phyloP scores from a whole-genome alignment of 2,329 filamentous ascomycete genomes.

The Teratosphaeria viscida region DNA sequence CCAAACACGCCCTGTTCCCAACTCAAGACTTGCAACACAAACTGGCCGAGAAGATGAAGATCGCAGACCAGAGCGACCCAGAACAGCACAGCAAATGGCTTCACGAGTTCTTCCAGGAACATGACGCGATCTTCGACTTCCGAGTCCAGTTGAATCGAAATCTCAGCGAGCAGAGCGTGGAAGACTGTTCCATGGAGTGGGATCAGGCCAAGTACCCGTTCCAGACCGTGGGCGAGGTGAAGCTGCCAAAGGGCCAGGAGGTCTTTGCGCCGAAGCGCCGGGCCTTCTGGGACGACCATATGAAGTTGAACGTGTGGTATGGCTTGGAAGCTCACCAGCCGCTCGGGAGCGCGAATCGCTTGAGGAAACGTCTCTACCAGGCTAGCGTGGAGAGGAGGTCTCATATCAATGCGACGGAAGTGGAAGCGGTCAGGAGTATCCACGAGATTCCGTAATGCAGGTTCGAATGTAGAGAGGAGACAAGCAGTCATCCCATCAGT shows the following conservation, averaged over 20 bases:
- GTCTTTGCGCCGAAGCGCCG: slow-evolving; percentile 14
- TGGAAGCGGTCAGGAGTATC: slow-evolving; percentile 9
- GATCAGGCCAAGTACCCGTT: slow-evolving; percentile 23
- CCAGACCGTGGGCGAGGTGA: slow-evolving; percentile 20
- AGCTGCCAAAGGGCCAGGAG: slow-evolving; percentile 19
- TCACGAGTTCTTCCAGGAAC: slow-evolving; percentile 12
- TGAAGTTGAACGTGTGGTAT: slow-evolving; percentile 22
- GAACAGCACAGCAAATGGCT: slow-evolving; percentile 22
- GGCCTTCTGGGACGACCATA: slow-evolving; percentile 16
- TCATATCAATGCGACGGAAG: slow-evolving; percentile 14
- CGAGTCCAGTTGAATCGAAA: slow-evolving; percentile 23
- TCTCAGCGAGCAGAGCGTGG: slow-evolving; percentile 20
- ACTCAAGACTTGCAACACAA: slow-evolving; percentile 9
- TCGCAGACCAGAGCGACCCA: slow-evolving; percentile 13
- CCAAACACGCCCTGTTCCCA: slow-evolving; percentile 22
- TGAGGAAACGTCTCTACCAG: slow-evolving; percentile 21
- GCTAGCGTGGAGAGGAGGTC: slow-evolving; percentile 19
- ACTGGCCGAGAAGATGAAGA: slow-evolving; percentile 12
- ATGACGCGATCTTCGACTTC: slow-evolving; percentile 23
- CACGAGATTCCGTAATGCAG: slow-evolving; percentile 16
- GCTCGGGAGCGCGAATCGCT: slow-evolving; percentile 20
- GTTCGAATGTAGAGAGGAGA: neutral
- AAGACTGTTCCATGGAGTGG: slow-evolving; percentile 24
- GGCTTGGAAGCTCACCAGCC: slow-evolving; percentile 20
- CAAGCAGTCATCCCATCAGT: no score